Conservation (phyloP, 148 eudicot genomes). For the Rhododendron ferrugineum region DNA sequence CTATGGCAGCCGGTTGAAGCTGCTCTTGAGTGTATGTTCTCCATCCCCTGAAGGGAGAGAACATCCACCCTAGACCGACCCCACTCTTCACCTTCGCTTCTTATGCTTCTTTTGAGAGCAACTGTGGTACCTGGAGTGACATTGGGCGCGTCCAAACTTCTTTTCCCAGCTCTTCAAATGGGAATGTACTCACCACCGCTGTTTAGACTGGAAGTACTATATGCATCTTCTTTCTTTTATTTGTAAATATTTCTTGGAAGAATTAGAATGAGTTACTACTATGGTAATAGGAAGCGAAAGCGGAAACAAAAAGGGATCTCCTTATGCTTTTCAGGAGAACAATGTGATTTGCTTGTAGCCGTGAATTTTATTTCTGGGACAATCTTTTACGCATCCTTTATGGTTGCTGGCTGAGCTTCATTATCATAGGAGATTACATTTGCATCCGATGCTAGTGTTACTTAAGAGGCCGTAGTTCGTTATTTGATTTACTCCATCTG, state of each 20-base stretch:
- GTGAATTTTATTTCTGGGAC: background rate
- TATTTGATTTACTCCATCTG: background rate
- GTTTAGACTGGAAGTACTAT: background rate
- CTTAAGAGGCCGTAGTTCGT: background rate
- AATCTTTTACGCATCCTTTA: background rate
- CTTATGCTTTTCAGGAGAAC: background rate
- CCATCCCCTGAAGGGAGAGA: background rate
- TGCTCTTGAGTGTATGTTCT: background rate
- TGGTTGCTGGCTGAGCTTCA: background rate
- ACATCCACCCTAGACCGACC: background rate
- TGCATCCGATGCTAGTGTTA: background rate
- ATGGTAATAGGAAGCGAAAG: background rate
- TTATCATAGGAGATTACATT: background rate
- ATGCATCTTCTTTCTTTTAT: background rate
- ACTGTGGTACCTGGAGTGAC: background rate
- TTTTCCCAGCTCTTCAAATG: background rate
- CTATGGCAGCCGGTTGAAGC: background rate
- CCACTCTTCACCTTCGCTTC: background rate
- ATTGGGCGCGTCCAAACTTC: background rate
- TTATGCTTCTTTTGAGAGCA: background rate
- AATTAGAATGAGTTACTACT: background rate
- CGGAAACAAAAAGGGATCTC: background rate
- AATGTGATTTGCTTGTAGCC: background rate
- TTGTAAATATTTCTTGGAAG: background rate
- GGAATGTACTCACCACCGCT: background rate